Percentiles rank a stretch among this genome's conserved stretches.
phyloP scores from a whole-genome alignment of 495 filamentous ascomycete genomes.

The Neurospora sp. region DNA sequence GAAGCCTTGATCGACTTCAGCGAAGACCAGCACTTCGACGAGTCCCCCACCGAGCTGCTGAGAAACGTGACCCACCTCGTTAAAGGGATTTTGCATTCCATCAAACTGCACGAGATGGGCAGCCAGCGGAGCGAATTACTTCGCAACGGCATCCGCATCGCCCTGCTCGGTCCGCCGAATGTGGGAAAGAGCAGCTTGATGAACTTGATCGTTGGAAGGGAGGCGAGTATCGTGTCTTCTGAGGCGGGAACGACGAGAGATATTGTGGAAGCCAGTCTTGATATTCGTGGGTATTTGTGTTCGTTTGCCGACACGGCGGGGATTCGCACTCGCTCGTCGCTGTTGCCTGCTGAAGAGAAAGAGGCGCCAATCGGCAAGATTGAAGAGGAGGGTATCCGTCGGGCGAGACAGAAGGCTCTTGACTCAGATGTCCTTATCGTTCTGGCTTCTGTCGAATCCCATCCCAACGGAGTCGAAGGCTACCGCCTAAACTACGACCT shows the following conservation, averaged over 20 bases:
- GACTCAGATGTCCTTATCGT: slow-evolving; percentile 83
- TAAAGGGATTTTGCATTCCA: slow-evolving; percentile 43
- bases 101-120: slow-evolving; percentile 60
- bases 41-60: slow-evolving; percentile 64
- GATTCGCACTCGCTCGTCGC: slow-evolving; percentile 39
- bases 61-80: slow-evolving; percentile 57
- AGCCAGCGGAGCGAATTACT: slow-evolving; percentile 78
- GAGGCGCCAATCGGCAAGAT: slow-evolving; percentile 52
- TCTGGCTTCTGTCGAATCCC: slow-evolving; percentile 57
- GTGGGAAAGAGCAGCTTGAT: slow-evolving; percentile 91
- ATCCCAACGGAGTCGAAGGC: slow-evolving; percentile 12
- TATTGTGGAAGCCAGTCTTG: slow-evolving; percentile 85
- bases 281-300: slow-evolving; percentile 81
- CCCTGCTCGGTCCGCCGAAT: slow-evolving; percentile 85
- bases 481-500: slow-evolving; percentile 35
- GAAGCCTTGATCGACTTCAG: slow-evolving; percentile 96
- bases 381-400: slow-evolving; percentile 82
- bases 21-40: slow-evolving; percentile 95
- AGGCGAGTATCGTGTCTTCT: slow-evolving; percentile 86
- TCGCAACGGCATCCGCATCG: slow-evolving; percentile 74
- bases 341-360: slow-evolving; percentile 5
- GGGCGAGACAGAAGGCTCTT: slow-evolving; percentile 69
- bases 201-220: slow-evolving; percentile 82
- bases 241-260: slow-evolving; percentile 92
- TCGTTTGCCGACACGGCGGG: slow-evolving; percentile 90